A percentile compares a stretch with the other conserved stretches of the same genome.
phyloP scores from a whole-genome alignment of 306 rosid genomes.

The Quercus ilex region DNA sequence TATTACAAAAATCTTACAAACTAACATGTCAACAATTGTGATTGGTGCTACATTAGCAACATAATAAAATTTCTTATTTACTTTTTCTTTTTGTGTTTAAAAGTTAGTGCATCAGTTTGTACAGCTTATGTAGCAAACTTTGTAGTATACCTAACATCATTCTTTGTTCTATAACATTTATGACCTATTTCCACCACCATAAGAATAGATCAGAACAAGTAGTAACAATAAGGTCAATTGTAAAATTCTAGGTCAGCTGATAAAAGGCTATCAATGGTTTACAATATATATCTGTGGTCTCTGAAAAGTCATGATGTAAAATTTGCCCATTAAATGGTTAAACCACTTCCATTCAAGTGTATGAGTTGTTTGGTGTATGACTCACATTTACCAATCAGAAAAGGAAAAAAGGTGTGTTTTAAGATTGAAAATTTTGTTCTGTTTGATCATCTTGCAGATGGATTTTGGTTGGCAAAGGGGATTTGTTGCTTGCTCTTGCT shows the following conservation, averaged over 20 bases:
- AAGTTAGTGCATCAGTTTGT: too few relatives aligned
- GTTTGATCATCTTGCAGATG: slow-evolving; percentile 25
- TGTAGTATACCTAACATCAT: too few relatives aligned
- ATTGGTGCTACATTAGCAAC: too few relatives aligned
- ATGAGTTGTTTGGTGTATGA: background rate
- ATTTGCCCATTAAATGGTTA: too few relatives aligned
- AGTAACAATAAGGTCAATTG: background rate
- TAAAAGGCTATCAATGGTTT: background rate
- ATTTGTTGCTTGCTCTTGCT: slow-evolving; percentile 10
- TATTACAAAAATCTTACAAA: too few relatives aligned
- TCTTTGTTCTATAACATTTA: background rate
- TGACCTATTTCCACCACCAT: background rate
- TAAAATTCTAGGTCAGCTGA: background rate
- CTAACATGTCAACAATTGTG: too few relatives aligned
- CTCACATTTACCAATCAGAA: background rate
- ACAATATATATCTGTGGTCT: background rate
- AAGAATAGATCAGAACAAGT: background rate
- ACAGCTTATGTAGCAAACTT: too few relatives aligned
- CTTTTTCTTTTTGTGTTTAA: too few relatives aligned
- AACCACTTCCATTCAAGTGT: background rate
- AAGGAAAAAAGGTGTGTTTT: background rate
- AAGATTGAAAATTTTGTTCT: background rate
- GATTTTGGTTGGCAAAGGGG: slow-evolving; percentile 16
- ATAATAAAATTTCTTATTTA: too few relatives aligned
- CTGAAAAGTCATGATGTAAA: background rate